Evolutionary conservation across 306 rosid genomes (phyloP), one percentile per base, ranked within the genome.

Genomic region (Alnus glutinosa): DNA sequence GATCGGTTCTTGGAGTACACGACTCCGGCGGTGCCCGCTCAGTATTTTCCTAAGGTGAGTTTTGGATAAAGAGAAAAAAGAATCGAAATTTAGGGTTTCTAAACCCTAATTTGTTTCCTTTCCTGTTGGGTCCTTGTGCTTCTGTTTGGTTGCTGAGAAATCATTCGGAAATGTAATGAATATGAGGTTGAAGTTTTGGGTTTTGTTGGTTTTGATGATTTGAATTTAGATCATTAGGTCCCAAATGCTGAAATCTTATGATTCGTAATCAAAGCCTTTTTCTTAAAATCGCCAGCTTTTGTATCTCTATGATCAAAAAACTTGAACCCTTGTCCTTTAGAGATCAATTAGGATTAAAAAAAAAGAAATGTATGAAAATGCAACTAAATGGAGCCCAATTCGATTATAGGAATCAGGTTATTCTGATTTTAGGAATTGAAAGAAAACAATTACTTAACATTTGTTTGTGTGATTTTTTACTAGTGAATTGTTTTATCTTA

Each of bases 1-100:
- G 97, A 94, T 90, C 93, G 98, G 18, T 94, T 92, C 30, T 79
- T 94, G 83, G 88, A 90, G 84, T 75, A 66, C 66, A 87, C 91
- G 75, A 89, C 96, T 32, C 98, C 98, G 4, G 39, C 82, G 19
- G 96, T 89, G 83, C 80, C 84, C 34, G 90, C 92, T 49, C 92
- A 88, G 66, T 85, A 79, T 81, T 77, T 82, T 12, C 83, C 94
- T 7, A 89, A 89, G 97, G 98, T 93, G 83, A 19, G 10, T 39
- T 67, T 46, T 18, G 1, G 30, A n/a, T 62, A 28, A 0, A 32
- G 2, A 14, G 58, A 62, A 62, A 32, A 32, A 30, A 28, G 18
- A 19, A 34, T 52, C 11, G 7, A 3, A 16, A 12, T 30, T 28
- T 36, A 70, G 73, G 75, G 1, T 52, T 63, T 30, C 2, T 1